Evolutionary conservation across 148 eudicot genomes (phyloP).

Genomic region (Pouteria glomerata): DNA sequence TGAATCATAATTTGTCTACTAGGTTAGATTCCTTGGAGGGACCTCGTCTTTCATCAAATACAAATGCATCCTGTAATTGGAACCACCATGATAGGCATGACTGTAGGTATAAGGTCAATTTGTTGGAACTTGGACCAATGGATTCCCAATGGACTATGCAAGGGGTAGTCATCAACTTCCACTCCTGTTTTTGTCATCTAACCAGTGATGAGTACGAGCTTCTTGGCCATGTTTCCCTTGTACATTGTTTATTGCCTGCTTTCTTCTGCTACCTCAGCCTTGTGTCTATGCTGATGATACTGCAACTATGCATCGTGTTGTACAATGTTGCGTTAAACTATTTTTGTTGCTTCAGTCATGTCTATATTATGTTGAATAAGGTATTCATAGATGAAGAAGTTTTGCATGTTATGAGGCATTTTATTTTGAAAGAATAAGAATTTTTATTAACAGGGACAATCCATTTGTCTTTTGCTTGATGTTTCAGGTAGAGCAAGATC

Average conservation of each 20-base stretch:
- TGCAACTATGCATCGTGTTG: neutral
- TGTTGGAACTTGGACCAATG: too few species aligned
- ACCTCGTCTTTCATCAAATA: too few species aligned
- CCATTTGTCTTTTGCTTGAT: neutral
- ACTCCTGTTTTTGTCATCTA: too few species aligned
- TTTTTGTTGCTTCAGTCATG: slow-evolving; percentile 2
- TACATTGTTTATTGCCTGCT: neutral
- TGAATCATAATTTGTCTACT: too few species aligned
- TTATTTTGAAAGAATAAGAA: neutral
- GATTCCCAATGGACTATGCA: too few species aligned
- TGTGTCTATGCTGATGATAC: too few species aligned
- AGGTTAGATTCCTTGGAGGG: too few species aligned
- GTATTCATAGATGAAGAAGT: neutral
- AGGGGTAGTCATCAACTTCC: too few species aligned
- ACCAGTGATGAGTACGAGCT: too few species aligned
- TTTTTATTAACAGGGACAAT: neutral
- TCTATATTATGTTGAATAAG: neutral
- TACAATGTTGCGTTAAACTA: neutral
- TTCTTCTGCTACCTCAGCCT: neutral
- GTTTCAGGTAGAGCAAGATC: slow-evolving; percentile 93
- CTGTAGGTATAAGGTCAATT: too few species aligned
- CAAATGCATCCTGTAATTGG: too few species aligned
- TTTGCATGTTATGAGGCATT: neutral
- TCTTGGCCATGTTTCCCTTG: neutral
- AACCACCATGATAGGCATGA: too few species aligned